Conservation (phyloP, 805 yeast genomes). For the Starmerella floris region DNA sequence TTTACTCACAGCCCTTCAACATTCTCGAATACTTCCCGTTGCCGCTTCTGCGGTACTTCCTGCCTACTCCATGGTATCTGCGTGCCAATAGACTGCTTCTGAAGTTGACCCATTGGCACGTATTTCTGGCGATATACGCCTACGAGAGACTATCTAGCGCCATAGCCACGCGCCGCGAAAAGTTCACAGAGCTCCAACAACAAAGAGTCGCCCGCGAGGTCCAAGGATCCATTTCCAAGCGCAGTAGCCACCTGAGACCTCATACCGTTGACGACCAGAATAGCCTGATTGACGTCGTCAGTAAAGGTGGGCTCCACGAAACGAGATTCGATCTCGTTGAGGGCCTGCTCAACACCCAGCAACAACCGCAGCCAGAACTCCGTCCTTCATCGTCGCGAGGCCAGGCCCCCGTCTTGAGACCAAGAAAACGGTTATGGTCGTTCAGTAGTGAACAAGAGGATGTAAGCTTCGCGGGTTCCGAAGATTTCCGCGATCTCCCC, state of each 20-base stretch:
- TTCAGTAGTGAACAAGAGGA: slow-evolving; percentile 9
- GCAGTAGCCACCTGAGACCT: neutral
- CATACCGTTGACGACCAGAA: neutral
- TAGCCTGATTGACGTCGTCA: neutral
- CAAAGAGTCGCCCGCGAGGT: slow-evolving; percentile 16
- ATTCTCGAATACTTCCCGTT: slow-evolving; percentile 25
- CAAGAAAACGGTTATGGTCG: slow-evolving; percentile 6
- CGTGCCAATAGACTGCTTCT: slow-evolving; percentile 27
- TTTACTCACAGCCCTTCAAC: slow-evolving; percentile 30
- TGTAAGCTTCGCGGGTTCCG: slow-evolving; percentile 2
- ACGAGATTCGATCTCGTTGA: slow-evolving; percentile 15
- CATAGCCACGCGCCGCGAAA: slow-evolving; percentile 13
- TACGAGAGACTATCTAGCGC: slow-evolving; percentile 24
- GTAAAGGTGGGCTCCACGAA: slow-evolving; percentile 8
- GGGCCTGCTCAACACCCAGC: slow-evolving; percentile 5
- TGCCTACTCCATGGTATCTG: slow-evolving; percentile 26
- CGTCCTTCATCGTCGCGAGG: neutral
- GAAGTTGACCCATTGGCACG: slow-evolving; percentile 30
- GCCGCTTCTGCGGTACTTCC: slow-evolving; percentile 24
- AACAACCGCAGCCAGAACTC: neutral
- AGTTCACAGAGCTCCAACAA: slow-evolving; percentile 13
- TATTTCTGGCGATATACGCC: slow-evolving; percentile 26
- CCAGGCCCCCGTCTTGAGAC: neutral
- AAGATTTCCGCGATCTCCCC: slow-evolving; percentile 7
- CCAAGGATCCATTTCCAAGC: slow-evolving; percentile 5